Evolutionary conservation across 108 stramenopile species (phyloP).

Genomic region (Pseudonitzschia pungens): DNA sequence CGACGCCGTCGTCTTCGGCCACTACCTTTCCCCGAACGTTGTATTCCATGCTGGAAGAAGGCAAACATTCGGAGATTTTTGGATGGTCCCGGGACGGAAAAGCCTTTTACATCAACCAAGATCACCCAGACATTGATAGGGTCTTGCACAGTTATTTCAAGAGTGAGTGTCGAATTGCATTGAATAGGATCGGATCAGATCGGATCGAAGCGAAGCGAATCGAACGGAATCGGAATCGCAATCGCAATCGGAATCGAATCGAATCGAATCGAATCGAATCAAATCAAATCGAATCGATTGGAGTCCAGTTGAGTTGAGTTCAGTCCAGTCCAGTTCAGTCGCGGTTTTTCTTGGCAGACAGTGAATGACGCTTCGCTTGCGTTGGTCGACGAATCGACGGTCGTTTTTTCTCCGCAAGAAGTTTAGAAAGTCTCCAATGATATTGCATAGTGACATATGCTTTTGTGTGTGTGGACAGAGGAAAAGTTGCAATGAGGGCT

Average conservation of each 20-base stretch:
- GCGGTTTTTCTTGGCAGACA: too few species aligned
- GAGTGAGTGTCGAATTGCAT: constrained; percentile 7
- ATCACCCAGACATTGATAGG: constrained; percentile 2
- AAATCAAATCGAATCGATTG: background rate
- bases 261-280: background rate
- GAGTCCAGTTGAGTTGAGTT: too few species aligned
- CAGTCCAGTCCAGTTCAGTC: too few species aligned
- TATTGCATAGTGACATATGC: too few species aligned
- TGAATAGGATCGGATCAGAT: background rate
- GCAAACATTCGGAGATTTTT: constrained; percentile 9
- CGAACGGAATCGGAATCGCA: too few species aligned
- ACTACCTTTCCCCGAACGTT: background rate
- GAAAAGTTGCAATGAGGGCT: too few species aligned
- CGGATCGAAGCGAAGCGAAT: background rate
- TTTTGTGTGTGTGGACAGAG: too few species aligned
- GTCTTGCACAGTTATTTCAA: constrained; percentile 12
- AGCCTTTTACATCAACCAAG: constrained; percentile 6
- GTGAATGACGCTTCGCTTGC: too few species aligned
- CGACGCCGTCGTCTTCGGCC: background rate
- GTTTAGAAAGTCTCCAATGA: too few species aligned
- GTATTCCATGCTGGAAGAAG: background rate
- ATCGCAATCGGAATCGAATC: too few species aligned
- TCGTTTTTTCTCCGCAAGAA: too few species aligned
- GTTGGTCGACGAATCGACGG: too few species aligned
- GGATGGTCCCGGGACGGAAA: constrained; percentile 15